phyloP scores from a whole-genome alignment of 2,329 filamentous ascomycete genomes.

The Corinectria fuckeliana region DNA sequence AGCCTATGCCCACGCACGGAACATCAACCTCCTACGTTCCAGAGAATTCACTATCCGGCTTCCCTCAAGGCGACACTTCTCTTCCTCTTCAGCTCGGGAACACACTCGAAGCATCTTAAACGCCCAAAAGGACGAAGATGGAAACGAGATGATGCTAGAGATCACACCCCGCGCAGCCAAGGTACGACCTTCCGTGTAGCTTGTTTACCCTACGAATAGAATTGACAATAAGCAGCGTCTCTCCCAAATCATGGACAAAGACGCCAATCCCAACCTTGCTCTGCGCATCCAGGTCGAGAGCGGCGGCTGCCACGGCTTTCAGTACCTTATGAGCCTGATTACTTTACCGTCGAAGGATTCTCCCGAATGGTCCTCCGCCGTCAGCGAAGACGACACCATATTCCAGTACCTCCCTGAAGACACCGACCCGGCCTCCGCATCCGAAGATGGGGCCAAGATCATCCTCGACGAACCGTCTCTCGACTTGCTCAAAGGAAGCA shows the following conservation, averaged over 20 bases:
- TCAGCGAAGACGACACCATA: slow-evolving; percentile 82
- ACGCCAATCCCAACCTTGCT: slow-evolving; percentile 78
- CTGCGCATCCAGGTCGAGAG: slow-evolving; percentile 92
- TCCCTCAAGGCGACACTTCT: slow-evolving; percentile 42
- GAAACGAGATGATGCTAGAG: slow-evolving; percentile 80
- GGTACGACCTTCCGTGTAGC: slow-evolving; percentile 54
- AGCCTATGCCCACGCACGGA: neutral
- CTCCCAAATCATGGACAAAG: slow-evolving; percentile 74
- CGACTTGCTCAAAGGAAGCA: slow-evolving; percentile 89
- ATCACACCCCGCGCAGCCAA: slow-evolving; percentile 85
- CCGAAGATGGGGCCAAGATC: slow-evolving; percentile 68
- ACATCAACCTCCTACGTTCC: neutral
- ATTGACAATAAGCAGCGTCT: slow-evolving; percentile 62
- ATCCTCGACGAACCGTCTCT: slow-evolving; percentile 88
- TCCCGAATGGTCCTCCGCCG: slow-evolving; percentile 42
- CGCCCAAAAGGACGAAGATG: slow-evolving; percentile 80
- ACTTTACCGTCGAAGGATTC: slow-evolving; percentile 56
- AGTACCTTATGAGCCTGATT: slow-evolving; percentile 91
- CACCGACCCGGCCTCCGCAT: slow-evolving; percentile 38
- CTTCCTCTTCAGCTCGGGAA: slow-evolving; percentile 42
- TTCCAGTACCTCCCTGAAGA: slow-evolving; percentile 72
- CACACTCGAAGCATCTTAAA: slow-evolving; percentile 67
- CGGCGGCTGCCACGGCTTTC: slow-evolving; percentile 96
- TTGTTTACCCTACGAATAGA: neutral
- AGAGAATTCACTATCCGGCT: slow-evolving; percentile 11